phyloP scores from a whole-genome alignment of 176 grass and related monocot species.

The Avena insularis region DNA sequence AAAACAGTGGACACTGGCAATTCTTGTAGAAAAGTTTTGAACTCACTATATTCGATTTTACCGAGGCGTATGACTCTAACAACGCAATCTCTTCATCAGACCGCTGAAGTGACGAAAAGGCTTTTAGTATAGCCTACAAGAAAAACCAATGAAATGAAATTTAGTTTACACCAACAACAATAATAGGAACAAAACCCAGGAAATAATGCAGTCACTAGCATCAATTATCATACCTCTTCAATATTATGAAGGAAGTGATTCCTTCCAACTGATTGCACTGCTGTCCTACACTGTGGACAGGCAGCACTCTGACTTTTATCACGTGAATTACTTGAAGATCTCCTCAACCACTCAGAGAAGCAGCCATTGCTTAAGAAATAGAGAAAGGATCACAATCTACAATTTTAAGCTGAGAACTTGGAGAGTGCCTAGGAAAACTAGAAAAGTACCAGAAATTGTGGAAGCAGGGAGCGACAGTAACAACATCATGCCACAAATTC shows the following conservation, averaged over 20 bases:
- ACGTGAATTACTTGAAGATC: constrained; percentile 60
- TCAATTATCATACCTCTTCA: constrained; percentile 66
- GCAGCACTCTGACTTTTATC: constrained; percentile 62
- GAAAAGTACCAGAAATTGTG: constrained; percentile 91
- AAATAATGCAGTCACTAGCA: constrained; percentile 17
- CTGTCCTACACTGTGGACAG: constrained; percentile 87
- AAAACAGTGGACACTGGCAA: background rate
- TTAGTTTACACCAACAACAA: constrained; percentile 1
- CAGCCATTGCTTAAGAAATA: constrained; percentile 81
- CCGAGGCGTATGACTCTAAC: constrained; percentile 79
- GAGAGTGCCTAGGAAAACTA: constrained; percentile 20
- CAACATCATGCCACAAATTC: constrained; percentile 99
- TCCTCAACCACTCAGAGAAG: constrained; percentile 99
- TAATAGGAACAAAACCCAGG: constrained; percentile 29
- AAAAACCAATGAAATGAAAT: constrained; percentile 32
- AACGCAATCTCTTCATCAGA: constrained; percentile 89
- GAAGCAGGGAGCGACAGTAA: constrained; percentile 93
- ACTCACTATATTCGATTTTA: constrained; percentile 91
- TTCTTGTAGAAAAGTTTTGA: constrained; percentile 33
- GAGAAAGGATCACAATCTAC: constrained; percentile 29
- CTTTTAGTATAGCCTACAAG: constrained; percentile 87
- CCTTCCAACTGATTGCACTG: constrained; percentile 89
- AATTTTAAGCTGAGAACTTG: constrained; percentile 26
- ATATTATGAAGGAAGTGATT: constrained; percentile 97
- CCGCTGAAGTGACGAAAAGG: constrained; percentile 75